phyloP scores from a whole-genome alignment of 148 eudicot species.

The Limonium bicolor region DNA sequence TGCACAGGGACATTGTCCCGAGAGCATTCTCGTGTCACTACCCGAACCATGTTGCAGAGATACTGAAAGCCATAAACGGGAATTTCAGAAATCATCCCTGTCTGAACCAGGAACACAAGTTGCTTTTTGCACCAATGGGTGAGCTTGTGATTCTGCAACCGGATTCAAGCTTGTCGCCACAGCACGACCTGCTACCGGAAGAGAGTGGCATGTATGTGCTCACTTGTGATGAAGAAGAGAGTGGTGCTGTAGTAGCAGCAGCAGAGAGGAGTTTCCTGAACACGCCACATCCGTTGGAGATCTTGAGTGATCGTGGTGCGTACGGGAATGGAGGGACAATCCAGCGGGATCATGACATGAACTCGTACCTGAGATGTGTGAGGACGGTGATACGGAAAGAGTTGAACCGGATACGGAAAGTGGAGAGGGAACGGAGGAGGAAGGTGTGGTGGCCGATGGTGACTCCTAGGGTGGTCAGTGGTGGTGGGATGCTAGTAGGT shows the following conservation, averaged over 20 bases:
- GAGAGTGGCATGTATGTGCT: constrained; percentile 74
- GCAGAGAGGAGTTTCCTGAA: constrained; percentile 55
- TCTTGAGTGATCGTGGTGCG: constrained; percentile 77
- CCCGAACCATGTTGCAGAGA: constrained; percentile 77
- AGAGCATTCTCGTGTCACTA: constrained; percentile 93
- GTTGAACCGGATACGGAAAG: constrained; percentile 36
- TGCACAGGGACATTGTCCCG: constrained; percentile 97
- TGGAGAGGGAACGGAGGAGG: constrained; percentile 28
- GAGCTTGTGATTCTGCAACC: constrained; percentile 88
- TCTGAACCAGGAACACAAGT: constrained; percentile 65
- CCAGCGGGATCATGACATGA: constrained; percentile 82
- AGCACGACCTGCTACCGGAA: constrained; percentile 69
- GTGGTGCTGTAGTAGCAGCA: too few relatives aligned
- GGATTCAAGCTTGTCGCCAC: constrained; percentile 65
- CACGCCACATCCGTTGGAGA: constrained; percentile 87
- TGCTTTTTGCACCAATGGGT: constrained; percentile 86
- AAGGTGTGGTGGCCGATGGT: constrained; percentile 61
- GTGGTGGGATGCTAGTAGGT: constrained; percentile 1
- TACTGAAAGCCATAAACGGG: constrained; percentile 80
- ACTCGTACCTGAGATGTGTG: constrained; percentile 51
- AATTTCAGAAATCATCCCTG: constrained; percentile 84
- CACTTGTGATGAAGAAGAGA: too few relatives aligned
- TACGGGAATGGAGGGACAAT: constrained; percentile 73
- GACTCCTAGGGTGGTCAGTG: constrained; percentile 17
- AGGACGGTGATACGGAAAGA: constrained; percentile 57